Percentiles rank a stretch among this genome's conserved stretches.
Conservation (phyloP, 2,329 filamentous ascomycete species). For the Talaromyces sp. region DNA sequence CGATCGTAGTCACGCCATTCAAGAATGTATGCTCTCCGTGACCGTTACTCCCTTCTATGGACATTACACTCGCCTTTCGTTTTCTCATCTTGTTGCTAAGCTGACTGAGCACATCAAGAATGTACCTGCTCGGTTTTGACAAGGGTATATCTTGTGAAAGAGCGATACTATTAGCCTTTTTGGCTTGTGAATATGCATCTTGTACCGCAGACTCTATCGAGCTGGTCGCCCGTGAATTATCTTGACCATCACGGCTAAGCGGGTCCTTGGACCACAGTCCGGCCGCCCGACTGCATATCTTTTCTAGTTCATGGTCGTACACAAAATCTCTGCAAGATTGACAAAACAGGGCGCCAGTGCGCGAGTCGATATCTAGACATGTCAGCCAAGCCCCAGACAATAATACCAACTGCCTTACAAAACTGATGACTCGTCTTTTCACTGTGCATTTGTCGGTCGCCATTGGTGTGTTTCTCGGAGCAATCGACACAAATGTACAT, state of each 20-base stretch:
- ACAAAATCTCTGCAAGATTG: slow-evolving; percentile 41
- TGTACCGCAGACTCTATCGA: slow-evolving; percentile 16
- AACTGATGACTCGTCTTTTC: slow-evolving; percentile 40
- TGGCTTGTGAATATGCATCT: slow-evolving; percentile 16
- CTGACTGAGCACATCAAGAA: slow-evolving; percentile 1
- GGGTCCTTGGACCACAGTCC: slow-evolving; percentile 19
- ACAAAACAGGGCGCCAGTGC: slow-evolving; percentile 39
- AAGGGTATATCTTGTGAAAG: slow-evolving; percentile 1
- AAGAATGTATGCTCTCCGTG: not conserved
- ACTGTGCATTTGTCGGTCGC: slow-evolving; percentile 34
- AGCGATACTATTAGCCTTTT: slow-evolving; percentile 11
- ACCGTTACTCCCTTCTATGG: slow-evolving; percentile 5
- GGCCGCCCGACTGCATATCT: slow-evolving; percentile 28
- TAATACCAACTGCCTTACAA: slow-evolving; percentile 29
- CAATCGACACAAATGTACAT: slow-evolving; percentile 40
- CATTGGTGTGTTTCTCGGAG: slow-evolving; percentile 30
- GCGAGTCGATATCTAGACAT: slow-evolving; percentile 38
- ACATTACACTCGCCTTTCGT: slow-evolving; percentile 12
- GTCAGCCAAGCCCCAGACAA: slow-evolving; percentile 12
- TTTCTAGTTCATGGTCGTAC: slow-evolving; percentile 41
- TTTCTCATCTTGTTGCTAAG: slow-evolving; percentile 12
- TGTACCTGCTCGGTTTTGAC: slow-evolving; percentile 22
- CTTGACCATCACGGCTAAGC: slow-evolving; percentile 1
- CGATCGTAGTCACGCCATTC: slow-evolving; percentile 37
- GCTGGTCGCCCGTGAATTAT: slow-evolving; percentile 7